Percentiles rank a stretch among this genome's conserved stretches.
phyloP scores from a whole-genome alignment of 2,329 filamentous ascomycete genomes.

The Beauveria sp. region DNA sequence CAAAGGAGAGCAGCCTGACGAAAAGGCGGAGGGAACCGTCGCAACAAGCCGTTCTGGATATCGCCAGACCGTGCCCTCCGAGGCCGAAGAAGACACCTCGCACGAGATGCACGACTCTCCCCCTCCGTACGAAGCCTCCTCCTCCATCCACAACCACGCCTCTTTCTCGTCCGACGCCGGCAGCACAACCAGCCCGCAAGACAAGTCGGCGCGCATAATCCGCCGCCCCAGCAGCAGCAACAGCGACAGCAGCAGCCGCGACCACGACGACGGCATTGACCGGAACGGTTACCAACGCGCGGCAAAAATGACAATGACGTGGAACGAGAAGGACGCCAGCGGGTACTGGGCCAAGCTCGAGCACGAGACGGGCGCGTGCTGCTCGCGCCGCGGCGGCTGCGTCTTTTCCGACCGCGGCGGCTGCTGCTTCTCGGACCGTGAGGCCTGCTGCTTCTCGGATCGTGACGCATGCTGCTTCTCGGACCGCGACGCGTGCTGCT shows the following conservation, averaged over 20 bases:
- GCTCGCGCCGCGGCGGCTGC: constrained; percentile 3
- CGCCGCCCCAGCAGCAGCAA: neutral
- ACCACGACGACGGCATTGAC: neutral
- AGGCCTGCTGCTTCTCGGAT: neutral
- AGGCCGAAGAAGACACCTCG: neutral
- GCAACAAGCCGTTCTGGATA: neutral
- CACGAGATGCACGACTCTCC: neutral
- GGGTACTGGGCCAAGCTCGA: constrained; percentile 12
- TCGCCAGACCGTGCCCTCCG: neutral
- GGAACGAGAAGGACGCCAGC: constrained; percentile 10
- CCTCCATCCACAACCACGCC: neutral
- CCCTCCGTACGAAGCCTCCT: neutral
- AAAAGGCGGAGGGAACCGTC: neutral
- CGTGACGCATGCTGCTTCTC: neutral
- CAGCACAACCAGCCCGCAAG: neutral
- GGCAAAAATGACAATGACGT: constrained; percentile 11
- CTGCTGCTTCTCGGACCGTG: constrained; percentile 10
- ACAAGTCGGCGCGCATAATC: neutral
- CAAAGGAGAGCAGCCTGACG: neutral
- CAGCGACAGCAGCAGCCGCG: neutral
- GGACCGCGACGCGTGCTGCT: neutral
- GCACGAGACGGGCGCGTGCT: neutral
- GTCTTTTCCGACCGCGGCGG: constrained; percentile 8
- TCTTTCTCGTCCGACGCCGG: neutral
- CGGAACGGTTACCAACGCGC: constrained; percentile 2